phyloP scores from a whole-genome alignment of 179 eudicot species.

The Drosera spatulata region DNA sequence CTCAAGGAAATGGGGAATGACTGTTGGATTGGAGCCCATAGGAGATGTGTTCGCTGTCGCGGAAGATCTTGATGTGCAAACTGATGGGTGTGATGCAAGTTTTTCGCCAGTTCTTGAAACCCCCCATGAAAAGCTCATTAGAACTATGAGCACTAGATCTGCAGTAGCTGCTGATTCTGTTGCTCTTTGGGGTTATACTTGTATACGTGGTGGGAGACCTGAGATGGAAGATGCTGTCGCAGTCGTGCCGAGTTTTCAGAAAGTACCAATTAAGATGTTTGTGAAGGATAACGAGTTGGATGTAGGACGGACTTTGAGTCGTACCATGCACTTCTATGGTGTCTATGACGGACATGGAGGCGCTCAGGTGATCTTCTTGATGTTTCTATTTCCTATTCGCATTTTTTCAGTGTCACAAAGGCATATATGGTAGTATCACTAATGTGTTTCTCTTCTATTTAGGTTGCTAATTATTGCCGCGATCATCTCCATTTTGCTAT shows the following conservation, averaged over 20 bases:
- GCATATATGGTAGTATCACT: neutral
- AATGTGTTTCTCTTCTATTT: constrained; percentile 7
- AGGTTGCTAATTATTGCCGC: constrained; percentile 58
- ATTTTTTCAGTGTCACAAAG: neutral
- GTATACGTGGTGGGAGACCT: constrained; percentile 42
- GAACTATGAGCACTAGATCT: constrained; percentile 23
- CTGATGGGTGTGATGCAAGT: constrained; percentile 17
- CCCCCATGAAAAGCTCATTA: constrained; percentile 22
- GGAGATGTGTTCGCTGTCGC: constrained; percentile 24
- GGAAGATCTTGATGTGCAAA: constrained; percentile 31
- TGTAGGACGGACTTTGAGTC: constrained; percentile 26
- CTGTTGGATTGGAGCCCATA: constrained; percentile 12
- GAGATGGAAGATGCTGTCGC: constrained; percentile 66
- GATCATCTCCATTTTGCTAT: constrained; percentile 48
- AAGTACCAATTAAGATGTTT: constrained; percentile 40
- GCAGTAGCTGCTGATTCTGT: constrained; percentile 18
- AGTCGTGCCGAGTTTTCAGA: constrained; percentile 37
- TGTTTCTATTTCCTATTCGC: neutral
- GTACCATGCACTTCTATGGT: constrained; percentile 39
- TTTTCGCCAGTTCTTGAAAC: constrained; percentile 15
- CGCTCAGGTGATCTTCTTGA: constrained; percentile 30
- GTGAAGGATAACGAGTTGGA: constrained; percentile 17
- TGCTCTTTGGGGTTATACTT: constrained; percentile 50
- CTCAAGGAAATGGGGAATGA: constrained; percentile 15
- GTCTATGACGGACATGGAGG: constrained; percentile 84